Base-by-base conservation (phyloP, 495 filamentous ascomycete species). In the Thozetella sp. region DNA sequence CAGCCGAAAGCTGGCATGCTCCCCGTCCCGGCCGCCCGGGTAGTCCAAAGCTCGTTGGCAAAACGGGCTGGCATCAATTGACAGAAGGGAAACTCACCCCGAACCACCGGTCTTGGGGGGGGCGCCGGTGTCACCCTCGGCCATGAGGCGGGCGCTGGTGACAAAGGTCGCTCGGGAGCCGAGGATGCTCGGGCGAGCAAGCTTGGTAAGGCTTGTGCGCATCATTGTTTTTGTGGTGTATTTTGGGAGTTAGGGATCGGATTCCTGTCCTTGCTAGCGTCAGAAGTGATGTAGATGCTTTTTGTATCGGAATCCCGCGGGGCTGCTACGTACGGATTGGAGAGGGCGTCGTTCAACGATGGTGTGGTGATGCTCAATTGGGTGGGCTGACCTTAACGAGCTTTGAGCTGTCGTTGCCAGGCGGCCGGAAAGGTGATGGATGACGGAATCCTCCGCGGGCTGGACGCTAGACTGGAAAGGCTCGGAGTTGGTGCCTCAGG, bases 71-170 rank as follows among this genome's bases (percentile, higher is more conserved):
- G 23, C 10, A n/a, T 45, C n/a, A 24, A 56, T 30, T 20, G 26
- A 43, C 26, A 30, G 57, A 25, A 23, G 51, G 53, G 20, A 43
- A 55, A 80, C 82, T 62, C 71, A 78, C 75, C 76, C 73, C 30
- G 51, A 59, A 65, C 73, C 74, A 54, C 77, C 80, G 2, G 73
- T 68, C 66, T 79, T 59, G 57, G 79, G 81, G 62, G 86, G 80
- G 67, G 85, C 77, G 43, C 90, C 89, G 56, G 87, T 89, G 68
- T 92, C 90, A 55, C 89, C 90, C 56, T 79, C 89, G 55, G 69
- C 76, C 83, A 90, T 86, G 63, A 79, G 81, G 68, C 83, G 81
- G 30, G 80, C 72, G 52, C 87, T 81, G 30, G 79, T 86, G 27
- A 87, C 80, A 78, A 93, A 90, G 59, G 85, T 67, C 73, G 74